Conservation (phyloP, 805 yeast genomes). For the Zygosaccharomyces pseudorouxii region DNA sequence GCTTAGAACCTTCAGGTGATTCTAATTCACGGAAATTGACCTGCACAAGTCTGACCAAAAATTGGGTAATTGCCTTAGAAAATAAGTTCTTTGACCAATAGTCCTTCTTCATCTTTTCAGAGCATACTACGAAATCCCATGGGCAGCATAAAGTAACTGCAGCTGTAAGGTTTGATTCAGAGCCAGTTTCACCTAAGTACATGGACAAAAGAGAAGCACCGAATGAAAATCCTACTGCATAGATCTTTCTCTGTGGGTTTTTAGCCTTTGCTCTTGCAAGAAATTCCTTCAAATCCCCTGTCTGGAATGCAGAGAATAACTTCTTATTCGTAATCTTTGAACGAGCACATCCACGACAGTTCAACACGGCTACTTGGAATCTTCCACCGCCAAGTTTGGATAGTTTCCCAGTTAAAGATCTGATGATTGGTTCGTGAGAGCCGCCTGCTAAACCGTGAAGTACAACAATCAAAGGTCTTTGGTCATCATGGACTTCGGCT, state of each 20-base stretch:
- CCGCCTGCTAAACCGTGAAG: slow-evolving; percentile 79
- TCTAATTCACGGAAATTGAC: slow-evolving; percentile 40
- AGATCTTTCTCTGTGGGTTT: slow-evolving; percentile 62
- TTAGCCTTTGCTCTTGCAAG: slow-evolving; percentile 45
- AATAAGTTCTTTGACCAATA: slow-evolving; percentile 41
- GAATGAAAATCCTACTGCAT: slow-evolving; percentile 63
- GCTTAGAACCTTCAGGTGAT: slow-evolving; percentile 24
- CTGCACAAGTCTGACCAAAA: slow-evolving; percentile 41
- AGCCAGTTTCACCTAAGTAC: slow-evolving; percentile 64
- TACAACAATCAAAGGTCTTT: slow-evolving; percentile 55
- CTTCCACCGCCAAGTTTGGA: slow-evolving; percentile 36
- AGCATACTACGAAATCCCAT: slow-evolving; percentile 63
- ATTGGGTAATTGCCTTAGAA: slow-evolving; percentile 41
- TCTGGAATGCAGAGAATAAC: slow-evolving; percentile 62
- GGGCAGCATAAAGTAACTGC: slow-evolving; percentile 63
- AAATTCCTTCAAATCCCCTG: slow-evolving; percentile 61
- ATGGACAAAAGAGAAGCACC: slow-evolving; percentile 67
- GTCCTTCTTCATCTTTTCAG: slow-evolving; percentile 39
- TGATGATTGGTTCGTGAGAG: slow-evolving; percentile 66
- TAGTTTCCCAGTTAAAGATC: slow-evolving; percentile 48
- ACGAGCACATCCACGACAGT: slow-evolving; percentile 74
- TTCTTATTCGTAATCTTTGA: slow-evolving; percentile 67
- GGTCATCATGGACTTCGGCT: slow-evolving; percentile 33
- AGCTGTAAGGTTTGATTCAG: slow-evolving; percentile 48
- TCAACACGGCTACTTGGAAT: slow-evolving; percentile 59